Percentiles rank a stretch among this genome's conserved stretches.
Evolutionary conservation across 371 early-diverging fungal species (phyloP).

Genomic region (Apophysomyces elegans): DNA sequence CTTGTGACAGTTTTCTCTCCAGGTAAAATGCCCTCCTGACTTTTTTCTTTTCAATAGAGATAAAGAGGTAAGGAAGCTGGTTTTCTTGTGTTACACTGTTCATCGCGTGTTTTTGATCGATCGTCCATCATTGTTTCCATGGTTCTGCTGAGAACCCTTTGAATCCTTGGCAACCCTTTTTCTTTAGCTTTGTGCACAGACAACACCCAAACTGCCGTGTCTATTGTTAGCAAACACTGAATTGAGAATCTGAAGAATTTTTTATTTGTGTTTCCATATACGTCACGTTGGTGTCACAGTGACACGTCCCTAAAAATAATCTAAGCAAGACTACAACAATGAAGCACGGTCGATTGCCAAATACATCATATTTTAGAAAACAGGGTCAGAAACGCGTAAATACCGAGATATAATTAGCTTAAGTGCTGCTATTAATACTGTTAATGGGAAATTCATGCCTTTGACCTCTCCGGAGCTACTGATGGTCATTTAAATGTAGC

Average conservation of each 20-base stretch:
- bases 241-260: not conserved
- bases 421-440: slow-evolving; percentile 4
- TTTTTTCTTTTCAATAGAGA: not conserved
- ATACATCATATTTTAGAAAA: not conserved
- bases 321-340: not conserved
- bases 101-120: slow-evolving; percentile 6
- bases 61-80: not conserved
- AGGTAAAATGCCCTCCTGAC: slow-evolving; percentile 8
- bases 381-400: not conserved
- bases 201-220: not conserved
- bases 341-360: slow-evolving; percentile 8
- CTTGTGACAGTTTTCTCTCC: slow-evolving; percentile 6
- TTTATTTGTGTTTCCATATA: slow-evolving; percentile 9
- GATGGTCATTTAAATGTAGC: not conserved
- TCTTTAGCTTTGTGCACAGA: slow-evolving; percentile 9
- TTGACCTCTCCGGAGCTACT: not conserved
- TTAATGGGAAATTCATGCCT: slow-evolving; percentile 6
- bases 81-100: slow-evolving; percentile 1
- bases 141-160: not conserved
- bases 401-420: slow-evolving; percentile 7
- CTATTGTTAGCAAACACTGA: slow-evolving; percentile 1
- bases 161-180: not conserved
- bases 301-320: slow-evolving; percentile 3
- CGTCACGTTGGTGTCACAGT: slow-evolving; percentile 9
- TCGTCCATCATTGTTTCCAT: not conserved